phyloP scores from a whole-genome alignment of 225 moss, liverwort and hornwort genomes.

The Takakia lepidozioides region DNA sequence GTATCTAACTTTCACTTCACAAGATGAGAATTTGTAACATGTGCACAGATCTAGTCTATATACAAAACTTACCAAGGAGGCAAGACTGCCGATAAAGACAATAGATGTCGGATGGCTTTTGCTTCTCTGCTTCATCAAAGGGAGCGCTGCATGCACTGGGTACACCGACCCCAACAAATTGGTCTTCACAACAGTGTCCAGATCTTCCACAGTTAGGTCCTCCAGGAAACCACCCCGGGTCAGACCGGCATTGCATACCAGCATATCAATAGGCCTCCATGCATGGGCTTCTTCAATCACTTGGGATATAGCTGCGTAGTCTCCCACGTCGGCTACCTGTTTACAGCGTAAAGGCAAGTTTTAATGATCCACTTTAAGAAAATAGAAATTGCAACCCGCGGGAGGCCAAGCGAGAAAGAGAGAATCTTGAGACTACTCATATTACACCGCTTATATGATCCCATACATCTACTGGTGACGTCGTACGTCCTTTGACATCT shows the following conservation, averaged over 20 bases:
- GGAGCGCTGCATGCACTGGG: constrained; percentile 54
- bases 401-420: background rate
- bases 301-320: constrained; percentile 49
- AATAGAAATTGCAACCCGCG: background rate
- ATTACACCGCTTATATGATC: too few relatives aligned
- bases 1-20: background rate
- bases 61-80: constrained; percentile 67
- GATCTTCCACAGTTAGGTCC: constrained; percentile 54
- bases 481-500: background rate
- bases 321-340: constrained; percentile 66
- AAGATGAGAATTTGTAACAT: too few relatives aligned
- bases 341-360: background rate
- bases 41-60: too few relatives aligned
- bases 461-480: background rate
- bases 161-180: constrained; percentile 71
- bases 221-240: constrained; percentile 85
- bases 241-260: constrained; percentile 76
- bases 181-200: constrained; percentile 61
- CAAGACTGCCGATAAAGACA: constrained; percentile 70
- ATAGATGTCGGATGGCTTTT: constrained; percentile 63
- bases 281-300: constrained; percentile 47
- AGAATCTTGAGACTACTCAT: too few relatives aligned
- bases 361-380: background rate
- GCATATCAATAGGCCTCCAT: constrained; percentile 73
- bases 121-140: constrained; percentile 74